These are phyloP conservation scores for Pestalotiopsis fici DNA, from an alignment of 2,329 filamentous ascomycete species.

Conservation along the genomic window DNA sequence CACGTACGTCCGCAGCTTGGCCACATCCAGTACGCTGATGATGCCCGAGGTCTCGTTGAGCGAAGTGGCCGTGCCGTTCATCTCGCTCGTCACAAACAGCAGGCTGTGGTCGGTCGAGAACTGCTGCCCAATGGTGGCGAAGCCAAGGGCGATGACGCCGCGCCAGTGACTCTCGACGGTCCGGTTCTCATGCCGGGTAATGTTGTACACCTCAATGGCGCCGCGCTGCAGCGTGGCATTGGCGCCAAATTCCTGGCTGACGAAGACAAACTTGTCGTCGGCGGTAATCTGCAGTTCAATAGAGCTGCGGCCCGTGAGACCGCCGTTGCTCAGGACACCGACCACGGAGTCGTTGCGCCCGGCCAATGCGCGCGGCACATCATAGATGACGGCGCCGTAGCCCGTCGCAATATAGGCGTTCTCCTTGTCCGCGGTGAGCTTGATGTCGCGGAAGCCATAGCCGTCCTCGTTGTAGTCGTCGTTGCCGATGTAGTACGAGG, in stretches of 20 bases:
- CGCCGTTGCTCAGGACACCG: background rate
- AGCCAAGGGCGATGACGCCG: constrained; percentile 1
- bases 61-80: background rate
- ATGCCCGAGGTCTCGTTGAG: constrained; percentile 4
- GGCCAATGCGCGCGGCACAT: background rate
- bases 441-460: constrained; percentile 4
- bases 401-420: constrained; percentile 2
- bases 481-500: background rate
- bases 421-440: background rate
- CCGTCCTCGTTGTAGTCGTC: background rate
- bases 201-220: constrained; percentile 4
- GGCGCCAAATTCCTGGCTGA: constrained; percentile 9
- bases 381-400: constrained; percentile 6
- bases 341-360: background rate
- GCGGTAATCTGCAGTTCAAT: constrained; percentile 2
- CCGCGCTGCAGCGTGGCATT: background rate
- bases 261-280: constrained; percentile 1
- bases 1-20: background rate
- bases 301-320: background rate
- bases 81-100: constrained; percentile 7
- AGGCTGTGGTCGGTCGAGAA: constrained; percentile 3
- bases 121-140: constrained; percentile 6
- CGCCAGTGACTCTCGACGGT: constrained; percentile 1
- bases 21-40: constrained; percentile 6
- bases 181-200: background rate